Conservation (phyloP, 2,329 filamentous ascomycete species). For the Verticillium klebahnii region DNA sequence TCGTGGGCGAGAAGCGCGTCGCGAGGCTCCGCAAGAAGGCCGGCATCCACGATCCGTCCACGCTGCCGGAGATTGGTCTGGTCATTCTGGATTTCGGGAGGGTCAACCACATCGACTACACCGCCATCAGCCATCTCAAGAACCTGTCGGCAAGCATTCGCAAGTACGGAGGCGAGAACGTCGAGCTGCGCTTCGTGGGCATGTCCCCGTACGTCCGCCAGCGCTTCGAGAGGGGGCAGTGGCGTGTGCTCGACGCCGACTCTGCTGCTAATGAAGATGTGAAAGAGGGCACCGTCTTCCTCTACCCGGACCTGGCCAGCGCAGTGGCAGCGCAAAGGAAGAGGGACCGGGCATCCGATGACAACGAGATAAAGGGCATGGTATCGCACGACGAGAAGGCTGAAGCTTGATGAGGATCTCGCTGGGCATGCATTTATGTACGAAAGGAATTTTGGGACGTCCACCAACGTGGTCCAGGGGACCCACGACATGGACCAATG, state of each 20-base stretch:
- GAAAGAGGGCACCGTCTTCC: neutral
- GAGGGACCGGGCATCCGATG: neutral
- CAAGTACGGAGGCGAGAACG: constrained; percentile 40
- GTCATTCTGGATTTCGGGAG: constrained; percentile 48
- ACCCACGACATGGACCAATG: too few relatives aligned
- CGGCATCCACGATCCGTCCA: constrained; percentile 25
- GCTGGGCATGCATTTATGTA: too few relatives aligned
- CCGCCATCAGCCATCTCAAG: constrained; percentile 42
- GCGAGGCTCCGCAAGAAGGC: constrained; percentile 35
- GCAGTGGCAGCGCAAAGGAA: neutral
- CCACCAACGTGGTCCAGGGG: too few relatives aligned
- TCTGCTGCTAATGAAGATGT: neutral
- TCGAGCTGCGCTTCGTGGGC: constrained; percentile 44
- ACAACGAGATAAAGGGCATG: neutral
- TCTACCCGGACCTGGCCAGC: neutral
- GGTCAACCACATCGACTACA: constrained; percentile 49
- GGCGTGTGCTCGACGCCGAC: constrained; percentile 15
- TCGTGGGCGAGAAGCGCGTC: constrained; percentile 43
- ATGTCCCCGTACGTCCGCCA: constrained; percentile 36
- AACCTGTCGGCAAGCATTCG: constrained; percentile 43
- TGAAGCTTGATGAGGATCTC: neutral
- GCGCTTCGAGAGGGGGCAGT: constrained; percentile 32
- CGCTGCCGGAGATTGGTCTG: constrained; percentile 34
- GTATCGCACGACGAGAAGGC: constrained; percentile 1
- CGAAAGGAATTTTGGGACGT: too few relatives aligned